Evolutionary conservation across 305 asterid genomes (phyloP), one percentile per base, ranked within the genome.

Genomic region (Fraxinus sp.): DNA sequence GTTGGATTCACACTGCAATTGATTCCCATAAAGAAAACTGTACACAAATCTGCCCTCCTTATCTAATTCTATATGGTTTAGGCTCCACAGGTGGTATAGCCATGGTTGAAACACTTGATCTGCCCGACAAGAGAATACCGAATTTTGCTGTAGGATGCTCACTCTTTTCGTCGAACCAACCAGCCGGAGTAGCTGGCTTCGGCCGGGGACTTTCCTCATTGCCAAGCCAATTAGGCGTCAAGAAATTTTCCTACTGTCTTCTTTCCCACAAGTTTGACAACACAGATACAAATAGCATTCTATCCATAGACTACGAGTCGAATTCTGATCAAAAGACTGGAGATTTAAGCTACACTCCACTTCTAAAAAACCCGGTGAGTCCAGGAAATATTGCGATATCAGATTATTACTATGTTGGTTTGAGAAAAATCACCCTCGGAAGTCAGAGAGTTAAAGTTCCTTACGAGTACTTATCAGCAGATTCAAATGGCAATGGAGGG

Each of bases 111-210:
- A 92, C 96, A 2, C 91, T 94, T 18, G 86, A 68, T 77, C 77
- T 90, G 81, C 89, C 90, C 0, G 73, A 84, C 77, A 80, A 84
- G 84, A 89, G 89, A 78, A 77, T 87, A 3, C 62, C 68, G 0
- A 83, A 87, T 77, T 94, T 95, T 82, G 86, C 94, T 0, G 90
- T 95, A 66, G 99, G 99, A 0, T 95, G 99, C 86, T 94, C 98
- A 0, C 49, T 92, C 5, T 90, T 92, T 77, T 92, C 99, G 5
- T 88, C 95, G 0, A 85, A 90, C 68, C 92, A 86, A 33, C 99
- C 97, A 0, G 94, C 97, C 0, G 99, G 99, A 11, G 87, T 96
- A 14, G 98, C 94, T 0, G 98, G 99, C 0, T 94, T 94, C 39
- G 98, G 98, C 43, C 84, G 95, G 5, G 98, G 98, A 7, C 32